Evolutionary conservation across 441 rosid genomes (phyloP).

Genomic region (Daphne laureola): DNA sequence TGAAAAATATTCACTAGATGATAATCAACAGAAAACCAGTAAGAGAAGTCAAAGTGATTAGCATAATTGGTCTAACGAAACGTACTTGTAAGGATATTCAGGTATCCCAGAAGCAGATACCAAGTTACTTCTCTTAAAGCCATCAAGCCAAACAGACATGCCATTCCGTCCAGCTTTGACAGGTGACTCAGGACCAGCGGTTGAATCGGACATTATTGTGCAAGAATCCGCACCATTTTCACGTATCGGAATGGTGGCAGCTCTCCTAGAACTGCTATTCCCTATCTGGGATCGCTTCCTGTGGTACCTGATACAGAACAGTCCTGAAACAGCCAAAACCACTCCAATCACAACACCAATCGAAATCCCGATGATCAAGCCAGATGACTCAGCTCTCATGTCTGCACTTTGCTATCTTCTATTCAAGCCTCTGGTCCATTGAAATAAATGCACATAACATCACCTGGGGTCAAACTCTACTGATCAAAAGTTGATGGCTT

Average conservation of each 20-base stretch:
- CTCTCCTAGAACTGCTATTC: conserved; percentile 76
- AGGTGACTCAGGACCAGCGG: conserved; percentile 83
- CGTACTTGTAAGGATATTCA: conserved; percentile 86
- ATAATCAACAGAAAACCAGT: conserved; percentile 12
- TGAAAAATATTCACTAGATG: neutral
- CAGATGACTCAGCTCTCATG: conserved; percentile 78
- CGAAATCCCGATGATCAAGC: conserved; percentile 81
- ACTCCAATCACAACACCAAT: conserved; percentile 95
- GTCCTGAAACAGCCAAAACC: conserved; percentile 54
- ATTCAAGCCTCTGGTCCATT: conserved; percentile 33
- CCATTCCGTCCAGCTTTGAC: conserved; percentile 54
- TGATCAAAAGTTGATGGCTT: neutral
- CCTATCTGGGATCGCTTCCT: conserved; percentile 82
- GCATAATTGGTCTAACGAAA: conserved; percentile 3
- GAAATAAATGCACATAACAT: conserved; percentile 29
- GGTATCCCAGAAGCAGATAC: conserved; percentile 87
- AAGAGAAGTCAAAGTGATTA: neutral
- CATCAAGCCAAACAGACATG: conserved; percentile 68
- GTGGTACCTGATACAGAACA: conserved; percentile 62
- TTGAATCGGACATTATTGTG: conserved; percentile 70
- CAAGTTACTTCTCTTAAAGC: conserved; percentile 49
- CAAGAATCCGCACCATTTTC: conserved; percentile 74
- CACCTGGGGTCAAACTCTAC: conserved; percentile 1
- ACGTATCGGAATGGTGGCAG: conserved; percentile 68
- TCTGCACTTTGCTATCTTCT: conserved; percentile 25